Evolutionary conservation across 1,284 basidiomycete species (phyloP), one percentile per base, ranked within the genome.

Genomic region (Coniferiporia weirii): DNA sequence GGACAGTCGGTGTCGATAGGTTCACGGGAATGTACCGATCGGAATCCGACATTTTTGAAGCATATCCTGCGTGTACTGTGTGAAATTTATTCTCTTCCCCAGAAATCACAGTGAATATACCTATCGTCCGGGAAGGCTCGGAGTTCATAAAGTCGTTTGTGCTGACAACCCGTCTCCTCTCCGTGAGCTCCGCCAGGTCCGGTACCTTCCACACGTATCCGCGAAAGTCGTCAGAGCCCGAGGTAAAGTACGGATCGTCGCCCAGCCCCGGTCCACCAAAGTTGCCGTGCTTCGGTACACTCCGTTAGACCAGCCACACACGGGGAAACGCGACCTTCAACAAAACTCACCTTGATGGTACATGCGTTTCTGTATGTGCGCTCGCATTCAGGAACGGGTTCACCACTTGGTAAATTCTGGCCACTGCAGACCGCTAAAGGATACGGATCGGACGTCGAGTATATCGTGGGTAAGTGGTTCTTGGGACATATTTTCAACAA

Each of bases 191-290:
- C 4, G 69, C 63, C 0, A 78, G 59, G 3, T 76, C 67, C 1
- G 89, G 89, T 36, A 91, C 75, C 64, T 79, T 81, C 91, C 91
- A 93, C n/a, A 90, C 70, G 64, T 93, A 93, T 10, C 77, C 82
- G 35, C 84, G 77, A 67, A 92, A 93, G 69, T 93, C 87, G 67
- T 93, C 90, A 9, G 88, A 91, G 10, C 91, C 91, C 10, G 81
- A 79, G 36, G 77, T 78, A 66, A 85, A 93, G 65, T 85, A 82
- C 32, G 76, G 69, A 54, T 85, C 84, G 48, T 69, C 70, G 49
- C 76, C 74, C n/a, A 78, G 66, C 4, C 78, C 79, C 3, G 77
- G 76, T 0, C 82, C 80, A 40, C 89, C 87, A 62, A 93, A 91
- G 2, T 82, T 81, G 10, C 89, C 89, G 63, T 90, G 84, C 87